phyloP scores from a whole-genome alignment of 2,329 filamentous ascomycete species.

The Fusarium scirpi region DNA sequence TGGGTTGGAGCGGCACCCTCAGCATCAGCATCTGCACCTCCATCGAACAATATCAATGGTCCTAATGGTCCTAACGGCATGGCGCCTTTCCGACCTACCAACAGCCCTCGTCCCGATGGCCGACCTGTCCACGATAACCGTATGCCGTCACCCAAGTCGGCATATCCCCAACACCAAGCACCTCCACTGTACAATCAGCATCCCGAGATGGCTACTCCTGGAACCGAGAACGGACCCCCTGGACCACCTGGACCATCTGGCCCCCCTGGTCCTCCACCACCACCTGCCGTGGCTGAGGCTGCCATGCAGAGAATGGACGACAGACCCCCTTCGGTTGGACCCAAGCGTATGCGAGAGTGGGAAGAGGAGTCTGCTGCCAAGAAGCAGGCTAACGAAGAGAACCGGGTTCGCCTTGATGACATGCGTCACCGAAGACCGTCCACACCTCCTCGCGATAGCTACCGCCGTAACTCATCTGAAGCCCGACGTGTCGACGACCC shows the following conservation, averaged over 20 bases:
- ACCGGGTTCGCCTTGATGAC: conserved; percentile 86
- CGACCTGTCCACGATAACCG: conserved; percentile 85
- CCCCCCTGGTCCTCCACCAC: conserved; percentile 59
- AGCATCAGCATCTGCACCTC: conserved; percentile 54
- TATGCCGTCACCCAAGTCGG: conserved; percentile 90
- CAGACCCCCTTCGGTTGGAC: conserved; percentile 80
- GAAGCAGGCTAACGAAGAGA: conserved; percentile 91
- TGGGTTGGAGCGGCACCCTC: conserved; percentile 67
- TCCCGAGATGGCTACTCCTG: conserved; percentile 68
- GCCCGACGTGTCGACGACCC: conserved; percentile 73
- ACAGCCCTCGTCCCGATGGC: conserved; percentile 86
- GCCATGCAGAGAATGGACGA: conserved; percentile 72
- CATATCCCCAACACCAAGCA: conserved; percentile 81
- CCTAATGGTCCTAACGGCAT: conserved; percentile 61
- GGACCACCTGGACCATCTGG: conserved; percentile 33
- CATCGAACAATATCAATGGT: conserved; percentile 54
- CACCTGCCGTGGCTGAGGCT: conserved; percentile 70
- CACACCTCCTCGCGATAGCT: conserved; percentile 76
- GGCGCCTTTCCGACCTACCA: conserved; percentile 77
- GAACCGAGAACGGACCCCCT: conserved; percentile 66
- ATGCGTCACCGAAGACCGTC: conserved; percentile 82
- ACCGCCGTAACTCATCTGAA: conserved; percentile 83
- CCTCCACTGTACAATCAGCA: conserved; percentile 74
- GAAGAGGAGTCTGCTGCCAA: conserved; percentile 84
- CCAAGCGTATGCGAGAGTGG: conserved; percentile 93